Base-by-base conservation (phyloP, 78 protist species). In the Mastigamoeba balamuthi region DNA sequence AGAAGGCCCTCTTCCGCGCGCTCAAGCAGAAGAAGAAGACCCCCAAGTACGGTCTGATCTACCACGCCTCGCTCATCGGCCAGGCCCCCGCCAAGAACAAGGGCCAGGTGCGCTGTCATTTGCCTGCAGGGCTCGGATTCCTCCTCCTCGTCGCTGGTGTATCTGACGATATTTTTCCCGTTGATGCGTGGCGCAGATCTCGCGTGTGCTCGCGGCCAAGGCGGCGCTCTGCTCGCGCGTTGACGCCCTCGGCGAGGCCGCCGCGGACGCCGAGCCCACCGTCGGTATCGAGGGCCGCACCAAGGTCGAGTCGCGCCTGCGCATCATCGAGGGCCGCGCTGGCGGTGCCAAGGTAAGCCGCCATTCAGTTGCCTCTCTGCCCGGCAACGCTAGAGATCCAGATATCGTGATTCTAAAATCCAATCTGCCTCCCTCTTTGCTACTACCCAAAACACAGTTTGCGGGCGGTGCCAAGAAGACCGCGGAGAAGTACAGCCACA, bases 1-100 rank as follows among this genome's bases (percentile, higher is more conserved):
- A 95, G 76, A 95, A 95, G 81, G 98, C 95, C 3, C 82, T 95
- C 35, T 88, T 92, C 95, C 77, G 94, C 25, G 95, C 95, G 28
- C 78, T 94, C n/a, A 91, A 92, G 81, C 52, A 75, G 2, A 83
- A 89, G 75, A 69, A 84, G 66, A 77, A 80, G 52, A 96, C 99
- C 4, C 99, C 99, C 33, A 95, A 94, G 90, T 97, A 95, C 90
- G 98, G 98, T 68, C 72, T 94, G 43, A 88, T 98, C 91, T 98
- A 87, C 93, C 93, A 95, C 77, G 97, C 99, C 39, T 85, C 93
- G n/a, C 39, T 96, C 48, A 91, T 98, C 58, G 95, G 97, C 28
- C 92, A 96, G 75, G 89, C 96, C n/a, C 36, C 91, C 35, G 70
- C 92, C 42, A 95, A 95, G 83, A 81, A 93, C 95, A 96, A 95